A percentile compares a stretch with the other conserved stretches of the same genome.
These are phyloP conservation scores for Vanrija pseudolonga DNA, from an alignment of 1,284 basidiomycete species.

Conservation along the genomic window DNA sequence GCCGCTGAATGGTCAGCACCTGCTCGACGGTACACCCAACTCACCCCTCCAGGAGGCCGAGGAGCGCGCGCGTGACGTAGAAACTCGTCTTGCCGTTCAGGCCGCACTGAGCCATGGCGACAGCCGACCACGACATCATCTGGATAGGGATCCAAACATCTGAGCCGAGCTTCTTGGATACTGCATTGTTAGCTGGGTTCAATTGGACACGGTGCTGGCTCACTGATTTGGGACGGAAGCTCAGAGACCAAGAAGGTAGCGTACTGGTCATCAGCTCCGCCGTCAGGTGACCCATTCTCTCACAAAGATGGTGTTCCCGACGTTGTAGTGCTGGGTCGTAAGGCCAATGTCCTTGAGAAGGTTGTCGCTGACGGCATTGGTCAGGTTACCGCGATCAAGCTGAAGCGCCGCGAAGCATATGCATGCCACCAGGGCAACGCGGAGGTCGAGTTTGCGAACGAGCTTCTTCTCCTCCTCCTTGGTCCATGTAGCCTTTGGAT, in stretches of 20 bases:
- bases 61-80: slow-evolving; percentile 32
- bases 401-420: slow-evolving; percentile 40
- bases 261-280: slow-evolving; percentile 6
- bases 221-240: slow-evolving; percentile 40
- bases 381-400: slow-evolving; percentile 40
- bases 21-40: no score
- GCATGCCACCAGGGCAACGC: slow-evolving; percentile 30
- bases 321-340: slow-evolving; percentile 46
- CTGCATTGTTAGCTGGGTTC: slow-evolving; percentile 3
- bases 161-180: slow-evolving; percentile 47
- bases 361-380: slow-evolving; percentile 44
- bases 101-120: slow-evolving; percentile 32
- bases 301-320: slow-evolving; percentile 41
- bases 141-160: slow-evolving; percentile 48
- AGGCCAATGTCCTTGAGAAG: slow-evolving; percentile 45
- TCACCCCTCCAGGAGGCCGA: slow-evolving; percentile 41
- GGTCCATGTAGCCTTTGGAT: slow-evolving; percentile 46
- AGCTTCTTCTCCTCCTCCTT: slow-evolving; percentile 39
- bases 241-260: slow-evolving; percentile 42
- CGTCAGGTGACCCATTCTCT: slow-evolving; percentile 6
- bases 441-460: slow-evolving; percentile 27
- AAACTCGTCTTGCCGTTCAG: slow-evolving; percentile 32
- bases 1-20: slow-evolving; percentile 13
- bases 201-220: background rate
- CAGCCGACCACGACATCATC: slow-evolving; percentile 44